Evolutionary conservation across 257 asterid species (phyloP), one percentile per base, ranked within the genome.

Genomic region (Penstemon newberryi): DNA sequence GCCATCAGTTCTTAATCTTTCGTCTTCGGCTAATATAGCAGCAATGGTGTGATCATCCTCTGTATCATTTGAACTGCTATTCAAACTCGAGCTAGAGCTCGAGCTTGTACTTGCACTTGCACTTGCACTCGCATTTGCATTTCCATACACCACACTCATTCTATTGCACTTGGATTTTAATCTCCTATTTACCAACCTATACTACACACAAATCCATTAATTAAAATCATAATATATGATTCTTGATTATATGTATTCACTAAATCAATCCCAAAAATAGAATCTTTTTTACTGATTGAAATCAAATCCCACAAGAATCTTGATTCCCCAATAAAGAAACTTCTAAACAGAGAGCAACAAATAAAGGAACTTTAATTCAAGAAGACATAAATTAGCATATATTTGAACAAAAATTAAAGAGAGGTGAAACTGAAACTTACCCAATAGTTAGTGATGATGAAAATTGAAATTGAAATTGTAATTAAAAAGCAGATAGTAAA

Each of bases 31-130:
- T 71, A 93, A 81, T 47, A 88, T 81, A 15, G 70, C 77, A 42
- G 96, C 98, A 78, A 93, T 90, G 41, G 96, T 81, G 43, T 85
- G 97, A 85, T 93, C 98, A 81, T 93, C 98, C 75, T 93, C 97
- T 18, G 96, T 88, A 66, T 88, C 94, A 2, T 81, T 84, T 12
- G 90, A 79, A 58, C 93, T 87, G 63, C 97, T 85, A 74, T 86
- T 85, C 85, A 82, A 73, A 78, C 95, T 93, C 72, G 94, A 83
- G 44, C 85, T 81, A 63, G 93, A 86, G 75, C 96, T 93, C 72
- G 94, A 83, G 44, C 85, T 81, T 64, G 93, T 83, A 74, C 96
- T 88, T 0, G 84, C 63, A 70, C 87, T 81, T 52, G 78, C 80
- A 76, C 83, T 79, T 69, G 91, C 83, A 76, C 96, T 89, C 0